These are phyloP conservation scores for Sodiomyces alkalinus DNA, from an alignment of 2,329 filamentous ascomycete genomes.

Conservation along the genomic window DNA sequence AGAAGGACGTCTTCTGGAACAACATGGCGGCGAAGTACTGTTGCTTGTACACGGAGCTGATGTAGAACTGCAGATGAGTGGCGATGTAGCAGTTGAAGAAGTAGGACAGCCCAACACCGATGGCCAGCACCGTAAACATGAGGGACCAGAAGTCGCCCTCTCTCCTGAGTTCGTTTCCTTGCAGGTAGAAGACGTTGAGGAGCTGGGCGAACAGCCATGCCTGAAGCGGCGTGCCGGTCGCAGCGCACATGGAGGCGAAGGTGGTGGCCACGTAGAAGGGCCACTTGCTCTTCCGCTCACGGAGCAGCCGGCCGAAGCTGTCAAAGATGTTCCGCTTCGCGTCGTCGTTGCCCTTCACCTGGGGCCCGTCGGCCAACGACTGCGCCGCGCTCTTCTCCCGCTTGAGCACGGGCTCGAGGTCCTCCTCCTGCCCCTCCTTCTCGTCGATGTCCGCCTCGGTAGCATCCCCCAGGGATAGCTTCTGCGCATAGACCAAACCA, in stretches of 20 bases:
- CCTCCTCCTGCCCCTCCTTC: constrained; percentile 22
- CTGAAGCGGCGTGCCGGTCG: constrained; percentile 31
- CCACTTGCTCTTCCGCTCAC: constrained; percentile 37
- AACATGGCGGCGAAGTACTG: constrained; percentile 48
- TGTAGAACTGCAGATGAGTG: constrained; percentile 28
- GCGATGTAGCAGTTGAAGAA: constrained; percentile 29
- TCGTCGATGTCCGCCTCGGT: constrained; percentile 17
- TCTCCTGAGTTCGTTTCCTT: constrained; percentile 16
- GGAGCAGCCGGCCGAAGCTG: constrained; percentile 41
- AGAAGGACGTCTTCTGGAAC: constrained; percentile 42
- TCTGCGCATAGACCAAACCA: constrained; percentile 49
- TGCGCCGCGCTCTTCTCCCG: constrained; percentile 30
- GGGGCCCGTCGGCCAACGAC: constrained; percentile 18
- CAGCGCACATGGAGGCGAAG: constrained; percentile 26
- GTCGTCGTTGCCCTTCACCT: constrained; percentile 14
- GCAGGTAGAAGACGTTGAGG: constrained; percentile 31
- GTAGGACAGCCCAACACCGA: constrained; percentile 36
- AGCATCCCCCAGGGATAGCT: constrained; percentile 36
- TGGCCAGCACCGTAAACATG: constrained; percentile 48
- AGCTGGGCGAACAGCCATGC: constrained; percentile 40
- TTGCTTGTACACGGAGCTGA: constrained; percentile 39
- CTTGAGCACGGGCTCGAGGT: constrained; percentile 21
- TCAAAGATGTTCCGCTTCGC: constrained; percentile 27
- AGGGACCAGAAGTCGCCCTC: constrained; percentile 46
- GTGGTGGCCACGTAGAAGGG: constrained; percentile 34